Conservation (phyloP, 805 yeast species). For the Hanseniaspora singularis region DNA sequence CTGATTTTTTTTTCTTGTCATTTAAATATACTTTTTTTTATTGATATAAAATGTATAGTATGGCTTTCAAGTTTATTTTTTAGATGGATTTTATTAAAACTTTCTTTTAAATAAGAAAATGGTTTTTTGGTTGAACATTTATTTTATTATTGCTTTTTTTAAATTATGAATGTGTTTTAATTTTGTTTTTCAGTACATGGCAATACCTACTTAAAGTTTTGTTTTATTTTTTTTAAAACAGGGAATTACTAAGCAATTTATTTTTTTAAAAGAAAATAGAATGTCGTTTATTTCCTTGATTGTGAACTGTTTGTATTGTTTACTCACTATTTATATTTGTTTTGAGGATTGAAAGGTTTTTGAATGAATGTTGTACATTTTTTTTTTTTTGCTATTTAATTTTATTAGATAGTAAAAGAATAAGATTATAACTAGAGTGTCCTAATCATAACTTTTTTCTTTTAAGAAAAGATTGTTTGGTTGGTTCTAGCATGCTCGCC, state of each 20-base stretch:
- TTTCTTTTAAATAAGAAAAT: not conserved
- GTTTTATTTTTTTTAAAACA: too few species aligned
- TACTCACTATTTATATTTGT: not conserved
- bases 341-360: not conserved
- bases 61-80: not conserved
- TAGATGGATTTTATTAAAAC: not conserved
- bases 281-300: not conserved
- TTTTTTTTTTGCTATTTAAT: not conserved
- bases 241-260: slow-evolving; percentile 1
- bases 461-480: not conserved
- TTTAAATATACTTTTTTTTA: too few species aligned
- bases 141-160: not conserved
- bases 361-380: not conserved
- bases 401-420: too few species aligned
- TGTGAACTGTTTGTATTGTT: not conserved
- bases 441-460: not conserved
- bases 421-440: not conserved
- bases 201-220: not conserved
- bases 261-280: not conserved
- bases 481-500: slow-evolving; percentile 4
- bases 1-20: too few species aligned
- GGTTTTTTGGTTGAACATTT: too few species aligned
- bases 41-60: too few species aligned
- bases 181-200: slow-evolving; percentile 5
- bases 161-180: not conserved